A percentile compares a stretch with the other conserved stretches of the same genome.
Conservation (phyloP, 1,139 yeast genomes). For the Candida smagusa region DNA sequence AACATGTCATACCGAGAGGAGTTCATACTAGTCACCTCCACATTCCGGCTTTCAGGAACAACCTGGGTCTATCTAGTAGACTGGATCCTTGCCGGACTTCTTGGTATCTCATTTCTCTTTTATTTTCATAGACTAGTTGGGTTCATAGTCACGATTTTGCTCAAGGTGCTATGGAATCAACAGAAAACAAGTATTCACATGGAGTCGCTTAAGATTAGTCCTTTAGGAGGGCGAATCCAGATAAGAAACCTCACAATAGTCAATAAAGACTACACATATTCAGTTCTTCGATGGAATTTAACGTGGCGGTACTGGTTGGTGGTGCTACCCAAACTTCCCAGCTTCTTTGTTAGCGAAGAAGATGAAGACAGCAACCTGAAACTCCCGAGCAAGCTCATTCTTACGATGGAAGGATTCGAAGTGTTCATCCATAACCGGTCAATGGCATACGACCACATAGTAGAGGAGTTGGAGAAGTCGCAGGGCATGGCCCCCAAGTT, state of each 20-base stretch:
- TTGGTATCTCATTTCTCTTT: conserved; percentile 65
- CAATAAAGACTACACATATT: conserved; percentile 66
- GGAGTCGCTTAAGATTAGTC: conserved; percentile 71
- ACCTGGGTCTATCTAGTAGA: conserved; percentile 83
- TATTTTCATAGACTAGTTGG: conserved; percentile 76
- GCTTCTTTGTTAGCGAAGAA: conserved; percentile 24
- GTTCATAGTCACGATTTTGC: conserved; percentile 46
- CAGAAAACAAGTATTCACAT: conserved; percentile 56
- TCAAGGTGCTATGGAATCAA: conserved; percentile 65
- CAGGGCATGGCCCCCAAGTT: background rate
- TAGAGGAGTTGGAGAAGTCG: conserved; percentile 36
- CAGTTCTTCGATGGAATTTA: conserved; percentile 65
- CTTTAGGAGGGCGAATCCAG: conserved; percentile 78
- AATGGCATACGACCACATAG: conserved; percentile 67
- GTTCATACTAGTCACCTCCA: conserved; percentile 19
- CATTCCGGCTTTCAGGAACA: conserved; percentile 35
- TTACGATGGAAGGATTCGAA: conserved; percentile 75
- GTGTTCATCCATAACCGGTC: conserved; percentile 77
- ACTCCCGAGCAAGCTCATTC: conserved; percentile 57
- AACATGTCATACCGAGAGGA: conserved; percentile 25
- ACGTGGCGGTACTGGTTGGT: conserved; percentile 92
- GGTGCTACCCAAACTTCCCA: conserved; percentile 47
- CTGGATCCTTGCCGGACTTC: conserved; percentile 69
- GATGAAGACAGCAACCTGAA: conserved; percentile 33
- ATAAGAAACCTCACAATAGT: conserved; percentile 72